Base-by-base conservation (phyloP, 2,329 filamentous ascomycete species). In the Trichothecium roseum region DNA sequence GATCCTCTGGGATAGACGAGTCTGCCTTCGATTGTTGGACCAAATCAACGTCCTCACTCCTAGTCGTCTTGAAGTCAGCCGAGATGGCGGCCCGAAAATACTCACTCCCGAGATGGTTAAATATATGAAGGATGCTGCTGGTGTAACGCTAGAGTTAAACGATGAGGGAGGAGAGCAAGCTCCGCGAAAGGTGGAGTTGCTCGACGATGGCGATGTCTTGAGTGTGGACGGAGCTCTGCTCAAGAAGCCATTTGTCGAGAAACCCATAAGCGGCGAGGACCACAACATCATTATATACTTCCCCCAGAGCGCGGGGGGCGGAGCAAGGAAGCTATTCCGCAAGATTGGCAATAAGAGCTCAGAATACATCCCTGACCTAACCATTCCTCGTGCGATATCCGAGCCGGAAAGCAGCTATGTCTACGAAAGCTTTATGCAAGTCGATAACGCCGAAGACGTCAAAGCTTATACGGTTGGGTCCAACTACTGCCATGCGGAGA, bases 311-410 rank as follows among this genome's bases (percentile, higher is more conserved):
- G 74, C 84, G 32, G 87, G 88, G 4, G 88, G 89, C 32, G 91
- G 91, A 40, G 93, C 87, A 18, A 74, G 93, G 39, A 84, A 89
- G 46, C 72, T 98, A 4, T 98, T 98, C 62, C 75, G 91, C 39
- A 98, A 98, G 59, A 84, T 98, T 49, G 93, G 93, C 50, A 98
- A 98, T 69, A 98, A 98, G 63, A 96, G 89, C 57, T 96, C 89
- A 2, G 93, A 98, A 56, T 94, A 82, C 51, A 82, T 95, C 40
- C 73, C 82, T 13, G 78, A 79, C 9, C 70, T 98, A 40, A 74
- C 64, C 13, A 61, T 84, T 14, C 91, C 91, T 9, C 71, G 88
- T 27, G 86, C 81, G 35, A 81, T 96, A 41, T 81, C 81, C 1
- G 86, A 96, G 46, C 74, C 78, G 1, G 70, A 70, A 15, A 78